phyloP scores from a whole-genome alignment of 768 basidiomycete species.

The Podaxis sp. region DNA sequence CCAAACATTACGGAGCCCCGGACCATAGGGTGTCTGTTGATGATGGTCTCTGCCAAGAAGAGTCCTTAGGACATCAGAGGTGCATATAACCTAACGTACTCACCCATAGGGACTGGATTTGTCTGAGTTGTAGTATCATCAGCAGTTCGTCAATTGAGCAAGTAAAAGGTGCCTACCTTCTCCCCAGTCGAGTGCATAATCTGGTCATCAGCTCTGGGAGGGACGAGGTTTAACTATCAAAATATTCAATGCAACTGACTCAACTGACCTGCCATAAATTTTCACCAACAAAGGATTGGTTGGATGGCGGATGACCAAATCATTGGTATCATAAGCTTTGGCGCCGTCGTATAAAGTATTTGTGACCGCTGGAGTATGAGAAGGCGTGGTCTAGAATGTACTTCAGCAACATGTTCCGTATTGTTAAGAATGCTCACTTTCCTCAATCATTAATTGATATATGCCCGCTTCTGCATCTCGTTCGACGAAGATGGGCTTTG shows the following conservation, averaged over 20 bases:
- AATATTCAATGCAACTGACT: conserved; percentile 31
- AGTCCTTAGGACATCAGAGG: conserved; percentile 9
- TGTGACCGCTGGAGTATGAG: conserved; percentile 26
- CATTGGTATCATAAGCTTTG: conserved; percentile 36
- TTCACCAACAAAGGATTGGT: conserved; percentile 33
- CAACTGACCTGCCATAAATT: conserved; percentile 33
- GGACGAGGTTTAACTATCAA: conserved; percentile 22
- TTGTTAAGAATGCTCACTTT: background rate
- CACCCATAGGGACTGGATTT: conserved; percentile 36
- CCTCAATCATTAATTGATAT: conserved; percentile 13
- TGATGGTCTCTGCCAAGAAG: conserved; percentile 34
- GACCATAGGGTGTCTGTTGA: conserved; percentile 29
- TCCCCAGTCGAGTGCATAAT: conserved; percentile 44
- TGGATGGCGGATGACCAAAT: conserved; percentile 42
- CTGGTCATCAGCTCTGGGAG: conserved; percentile 36
- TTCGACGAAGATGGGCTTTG: conserved; percentile 10
- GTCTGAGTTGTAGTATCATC: conserved; percentile 24
- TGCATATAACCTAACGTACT: conserved; percentile 12
- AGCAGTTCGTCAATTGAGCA: background rate
- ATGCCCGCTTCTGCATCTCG: background rate
- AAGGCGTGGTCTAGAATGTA: conserved; percentile 10
- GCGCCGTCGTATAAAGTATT: conserved; percentile 32
- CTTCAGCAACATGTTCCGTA: background rate
- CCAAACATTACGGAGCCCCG: conserved; percentile 38
- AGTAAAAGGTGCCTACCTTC: conserved; percentile 29